These are phyloP conservation scores for Anthracocystis walkeri DNA, from an alignment of 1,284 basidiomycete species.

Conservation along the genomic window DNA sequence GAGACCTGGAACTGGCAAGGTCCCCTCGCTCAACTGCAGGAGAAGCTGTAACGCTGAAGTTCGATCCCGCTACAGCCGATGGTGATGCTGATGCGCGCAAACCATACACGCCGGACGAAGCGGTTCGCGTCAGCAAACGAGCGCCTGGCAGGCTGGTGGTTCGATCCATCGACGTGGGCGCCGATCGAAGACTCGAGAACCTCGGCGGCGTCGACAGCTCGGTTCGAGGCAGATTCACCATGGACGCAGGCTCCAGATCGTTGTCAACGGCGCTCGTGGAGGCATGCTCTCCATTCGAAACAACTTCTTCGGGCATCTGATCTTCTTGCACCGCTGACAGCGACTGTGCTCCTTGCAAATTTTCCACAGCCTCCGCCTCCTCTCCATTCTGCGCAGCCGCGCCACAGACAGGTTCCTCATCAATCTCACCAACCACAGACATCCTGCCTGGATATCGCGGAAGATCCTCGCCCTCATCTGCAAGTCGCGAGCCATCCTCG, in stretches of 20 bases:
- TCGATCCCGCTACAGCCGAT: conserved; percentile 8
- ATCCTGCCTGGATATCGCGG: conserved; percentile 64
- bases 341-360: background rate
- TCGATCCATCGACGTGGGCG: conserved; percentile 36
- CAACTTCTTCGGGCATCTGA: background rate
- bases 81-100: conserved; percentile 20
- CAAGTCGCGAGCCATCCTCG: conserved; percentile 67
- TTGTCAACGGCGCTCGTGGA: background rate
- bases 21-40: conserved; percentile 6
- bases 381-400: background rate
- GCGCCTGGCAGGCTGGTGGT: conserved; percentile 41
- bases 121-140: conserved; percentile 21
- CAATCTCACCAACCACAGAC: conserved; percentile 52
- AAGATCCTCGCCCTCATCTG: conserved; percentile 66
- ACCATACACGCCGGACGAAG: conserved; percentile 18
- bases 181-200: conserved; percentile 9
- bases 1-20: background rate
- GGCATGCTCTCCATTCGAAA: background rate
- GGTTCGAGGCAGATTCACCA: background rate
- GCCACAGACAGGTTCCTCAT: conserved; percentile 14
- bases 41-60: conserved; percentile 6
- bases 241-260: background rate
- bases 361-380: background rate
- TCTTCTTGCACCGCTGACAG: conserved; percentile 19
- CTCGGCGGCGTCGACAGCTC: conserved; percentile 6